Evolutionary conservation across 805 yeast genomes (phyloP), one percentile per base, ranked within the genome.

Genomic region (Yamadazyma takamatsuzukensis): DNA sequence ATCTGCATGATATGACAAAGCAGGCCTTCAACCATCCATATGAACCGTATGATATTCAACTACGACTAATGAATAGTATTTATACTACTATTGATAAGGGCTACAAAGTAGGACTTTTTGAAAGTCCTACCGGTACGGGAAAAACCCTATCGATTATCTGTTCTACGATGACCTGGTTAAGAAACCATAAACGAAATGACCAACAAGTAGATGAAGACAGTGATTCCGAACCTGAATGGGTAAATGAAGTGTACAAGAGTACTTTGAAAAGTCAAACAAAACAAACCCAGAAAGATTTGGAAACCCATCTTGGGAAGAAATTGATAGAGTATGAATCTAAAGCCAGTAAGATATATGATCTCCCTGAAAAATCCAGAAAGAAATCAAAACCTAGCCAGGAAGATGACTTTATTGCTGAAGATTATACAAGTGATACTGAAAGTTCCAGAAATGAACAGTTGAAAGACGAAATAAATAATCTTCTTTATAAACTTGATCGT

Each of bases 61-160:
- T 71, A 15, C 73, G 80, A 38, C 71, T 89, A 43, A 89, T 89
- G 97, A 61, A 65, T 18, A 73, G 79, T 14, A 69, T 90, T n/a
- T 83, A 83, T 45, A 72, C 72, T 15, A 70, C 84, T 1, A 64
- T 89, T 12, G 64, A 66, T 4, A 44, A 44, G 13, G 64, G 68
- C 8, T 72, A 67, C 47, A 85, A 83, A 50, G 64, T 89, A 2
- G 95, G 94, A 0, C 66, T 89, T 1, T 80, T 89, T 48, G 97
- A 89, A 53, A 81, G 93, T 36, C 97, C 97, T 0, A 89, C 97
- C 0, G 97, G 97, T 5, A 85, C 89, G 1, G 97, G 97, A 3
- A 89, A 89, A 56, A 88, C 97, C 0, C 61, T 90, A 3, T 86
- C 96, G 0, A 59, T 89, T 28, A 83, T 90, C 3, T 90, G 97